Percentiles rank a stretch among this genome's conserved stretches.
These are phyloP conservation scores for Leishmania martiniquensis DNA, from an alignment of 208 protist species.

Conservation along the genomic window DNA sequence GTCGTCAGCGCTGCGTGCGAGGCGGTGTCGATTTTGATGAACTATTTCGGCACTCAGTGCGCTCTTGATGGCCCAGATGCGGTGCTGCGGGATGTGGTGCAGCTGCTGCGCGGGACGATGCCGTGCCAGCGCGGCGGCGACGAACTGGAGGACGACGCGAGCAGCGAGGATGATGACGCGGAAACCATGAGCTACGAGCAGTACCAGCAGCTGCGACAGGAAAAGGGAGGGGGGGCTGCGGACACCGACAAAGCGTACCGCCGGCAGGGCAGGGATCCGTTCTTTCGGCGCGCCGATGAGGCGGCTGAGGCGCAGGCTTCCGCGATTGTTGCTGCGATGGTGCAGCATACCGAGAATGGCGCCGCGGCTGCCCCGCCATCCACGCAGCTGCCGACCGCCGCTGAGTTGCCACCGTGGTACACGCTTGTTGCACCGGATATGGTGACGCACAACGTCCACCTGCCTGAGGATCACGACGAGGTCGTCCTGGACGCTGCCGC, in stretches of 20 bases:
- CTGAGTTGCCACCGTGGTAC: conserved; percentile 39
- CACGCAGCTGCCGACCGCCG: conserved; percentile 14
- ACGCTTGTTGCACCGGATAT: conserved; percentile 32
- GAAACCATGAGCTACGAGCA: conserved; percentile 22
- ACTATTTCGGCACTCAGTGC: conserved; percentile 78
- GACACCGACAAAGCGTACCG: conserved; percentile 7
- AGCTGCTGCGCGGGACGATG: conserved; percentile 57
- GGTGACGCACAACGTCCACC: conserved; percentile 21
- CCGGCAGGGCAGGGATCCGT: conserved; percentile 15
- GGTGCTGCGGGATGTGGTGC: conserved; percentile 48
- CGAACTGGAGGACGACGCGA: conserved; percentile 40
- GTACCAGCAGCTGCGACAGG: conserved; percentile 20
- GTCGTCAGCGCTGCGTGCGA: conserved; percentile 80
- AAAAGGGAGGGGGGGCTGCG: background rate
- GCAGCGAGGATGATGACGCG: conserved; percentile 31
- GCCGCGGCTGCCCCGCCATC: conserved; percentile 14
- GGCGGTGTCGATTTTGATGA: conserved; percentile 52
- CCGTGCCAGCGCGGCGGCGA: conserved; percentile 56
- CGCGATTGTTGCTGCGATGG: conserved; percentile 34
- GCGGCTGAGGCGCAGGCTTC: conserved; percentile 26
- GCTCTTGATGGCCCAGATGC: conserved; percentile 45
- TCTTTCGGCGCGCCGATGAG: conserved; percentile 33
- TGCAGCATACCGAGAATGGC: conserved; percentile 30
- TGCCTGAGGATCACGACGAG: conserved; percentile 78
- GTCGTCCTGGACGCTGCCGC: conserved; percentile 65